Base-by-base conservation (phyloP, 257 asterid genomes). In the Forsythia suspensa region DNA sequence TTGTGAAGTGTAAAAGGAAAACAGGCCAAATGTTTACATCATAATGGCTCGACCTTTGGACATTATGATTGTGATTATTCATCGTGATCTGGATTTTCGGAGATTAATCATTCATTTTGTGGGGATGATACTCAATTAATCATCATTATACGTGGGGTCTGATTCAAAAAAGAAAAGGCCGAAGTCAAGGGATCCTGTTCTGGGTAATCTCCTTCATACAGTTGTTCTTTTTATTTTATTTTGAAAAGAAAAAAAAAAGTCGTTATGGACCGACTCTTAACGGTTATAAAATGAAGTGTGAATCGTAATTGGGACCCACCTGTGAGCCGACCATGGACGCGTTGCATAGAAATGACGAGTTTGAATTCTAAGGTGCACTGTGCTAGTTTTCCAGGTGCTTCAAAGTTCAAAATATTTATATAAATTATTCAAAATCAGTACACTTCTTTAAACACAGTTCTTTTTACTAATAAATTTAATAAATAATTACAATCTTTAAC, bases 81-180 rank as follows among this genome's bases (percentile, higher is more conserved):
- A 21, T 21, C 37, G 37, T 61, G 39, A 61, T 24, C 16, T 2
- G 37, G 15, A 20, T 61, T 2, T 2, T 9, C 0, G 69, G 69
- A 24, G 69, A 61, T 21, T 61, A 61, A 61, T 61, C 38, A 61
- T 61, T 61, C 36, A 8, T 8, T 24, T 20, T 61, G 69, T 21
- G 13, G 69, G 36, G 13, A 12, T 21, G 4, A 71, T n/a, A 37
- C 40, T 61, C 46, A 70, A 57, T 44, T 78, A 81, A 46, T 63
- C 76, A 77, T 80, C 72, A 81, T 77, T 81, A 76, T 75, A 57
- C 65, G 76, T 74, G 67, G 86, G 88, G 70, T 67, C 77, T 61
- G 71, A 55, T 71, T 34, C 34, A n/a, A 71, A 46, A 10, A 46
- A 3, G 4, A 16, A 0, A 36, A 16, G 5, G 4, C 13, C 39